phyloP scores from a whole-genome alignment of 208 protist species.

The Angomonas desouzai region DNA sequence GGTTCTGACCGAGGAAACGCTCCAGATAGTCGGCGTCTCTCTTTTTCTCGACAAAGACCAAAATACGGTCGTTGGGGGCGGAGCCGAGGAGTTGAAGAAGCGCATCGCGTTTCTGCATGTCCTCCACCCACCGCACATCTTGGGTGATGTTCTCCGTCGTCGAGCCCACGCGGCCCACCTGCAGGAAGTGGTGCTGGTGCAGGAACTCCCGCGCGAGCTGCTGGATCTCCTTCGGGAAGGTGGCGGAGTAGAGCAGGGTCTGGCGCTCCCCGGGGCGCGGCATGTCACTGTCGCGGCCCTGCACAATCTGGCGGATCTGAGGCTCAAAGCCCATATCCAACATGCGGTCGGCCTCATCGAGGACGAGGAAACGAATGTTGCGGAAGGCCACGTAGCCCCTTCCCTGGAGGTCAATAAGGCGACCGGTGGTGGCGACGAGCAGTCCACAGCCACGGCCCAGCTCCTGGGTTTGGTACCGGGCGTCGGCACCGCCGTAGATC shows the following conservation, averaged over 20 bases:
- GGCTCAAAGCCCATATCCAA: constrained; percentile 99
- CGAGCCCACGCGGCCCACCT: constrained; percentile 97
- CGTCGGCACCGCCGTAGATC: constrained; percentile 97
- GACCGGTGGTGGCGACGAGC: constrained; percentile 90
- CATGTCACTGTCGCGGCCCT: constrained; percentile 94
- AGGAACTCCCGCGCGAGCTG: constrained; percentile 97
- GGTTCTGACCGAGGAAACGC: constrained; percentile 85
- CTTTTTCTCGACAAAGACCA: constrained; percentile 99
- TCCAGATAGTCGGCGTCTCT: constrained; percentile 94
- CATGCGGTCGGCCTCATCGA: constrained; percentile 99
- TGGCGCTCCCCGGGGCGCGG: constrained; percentile 94
- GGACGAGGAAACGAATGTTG: constrained; percentile 93
- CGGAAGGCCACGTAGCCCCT: constrained; percentile 85
- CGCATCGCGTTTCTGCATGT: constrained; percentile 72
- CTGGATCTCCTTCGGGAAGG: constrained; percentile 99
- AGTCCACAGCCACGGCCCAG: constrained; percentile 95
- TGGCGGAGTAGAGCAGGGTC: constrained; percentile 99
- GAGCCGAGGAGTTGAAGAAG: constrained; percentile 72
- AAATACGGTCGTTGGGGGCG: constrained; percentile 65
- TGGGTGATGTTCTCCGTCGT: constrained; percentile 97
- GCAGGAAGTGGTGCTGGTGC: constrained; percentile 95
- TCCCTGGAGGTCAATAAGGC: constrained; percentile 84
- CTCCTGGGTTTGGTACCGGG: constrained; percentile 94
- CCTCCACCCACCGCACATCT: constrained; percentile 90
- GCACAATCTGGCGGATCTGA: constrained; percentile 98